These are phyloP conservation scores for Boletus subparvulus DNA, from an alignment of 768 basidiomycete species.

Conservation along the genomic window DNA sequence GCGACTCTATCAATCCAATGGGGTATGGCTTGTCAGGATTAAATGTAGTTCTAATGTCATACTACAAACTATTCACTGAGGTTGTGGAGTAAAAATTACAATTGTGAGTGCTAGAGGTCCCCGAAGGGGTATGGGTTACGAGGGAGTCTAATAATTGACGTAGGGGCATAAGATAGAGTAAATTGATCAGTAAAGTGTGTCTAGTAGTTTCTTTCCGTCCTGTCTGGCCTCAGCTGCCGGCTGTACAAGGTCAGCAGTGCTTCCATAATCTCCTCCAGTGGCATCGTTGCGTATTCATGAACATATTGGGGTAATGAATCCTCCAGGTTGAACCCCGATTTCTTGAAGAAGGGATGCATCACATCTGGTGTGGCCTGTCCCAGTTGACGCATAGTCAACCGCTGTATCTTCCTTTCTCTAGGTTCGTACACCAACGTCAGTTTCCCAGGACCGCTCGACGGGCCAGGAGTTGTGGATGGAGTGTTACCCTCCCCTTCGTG, in stretches of 20 bases:
- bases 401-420: constrained; percentile 65
- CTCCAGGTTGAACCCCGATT: constrained; percentile 78
- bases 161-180: background rate
- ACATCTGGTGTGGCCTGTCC: constrained; percentile 89
- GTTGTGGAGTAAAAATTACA: no score
- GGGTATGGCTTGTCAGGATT: no score
- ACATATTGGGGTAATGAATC: constrained; percentile 86
- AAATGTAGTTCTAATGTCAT: no score
- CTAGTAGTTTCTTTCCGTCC: constrained; percentile 16
- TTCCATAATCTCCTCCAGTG: constrained; percentile 84
- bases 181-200: background rate
- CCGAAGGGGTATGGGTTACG: no score
- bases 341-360: constrained; percentile 85
- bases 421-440: constrained; percentile 50
- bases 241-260: constrained; percentile 74
- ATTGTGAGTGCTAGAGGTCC: no score
- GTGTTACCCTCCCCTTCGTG: constrained; percentile 14
- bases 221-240: constrained; percentile 54
- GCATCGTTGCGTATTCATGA: constrained; percentile 81
- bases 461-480: background rate
- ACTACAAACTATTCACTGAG: background rate
- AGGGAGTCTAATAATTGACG: background rate
- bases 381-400: constrained; percentile 80
- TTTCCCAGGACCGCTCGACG: constrained; percentile 10
- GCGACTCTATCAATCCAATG: no score